Conservation (phyloP, 83 land plant genomes). For the Picea abies region DNA sequence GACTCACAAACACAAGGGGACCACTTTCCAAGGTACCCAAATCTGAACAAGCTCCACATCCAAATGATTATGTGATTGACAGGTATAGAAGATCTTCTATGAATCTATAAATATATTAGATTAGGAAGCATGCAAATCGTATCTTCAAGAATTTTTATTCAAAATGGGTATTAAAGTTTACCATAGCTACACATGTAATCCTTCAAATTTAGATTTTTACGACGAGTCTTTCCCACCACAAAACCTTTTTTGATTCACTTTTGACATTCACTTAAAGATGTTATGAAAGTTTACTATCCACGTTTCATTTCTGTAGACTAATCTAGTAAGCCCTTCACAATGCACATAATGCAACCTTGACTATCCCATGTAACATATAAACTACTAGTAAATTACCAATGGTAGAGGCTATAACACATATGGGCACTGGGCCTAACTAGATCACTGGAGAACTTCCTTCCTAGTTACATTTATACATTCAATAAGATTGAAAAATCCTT, state of each 20-base stretch:
- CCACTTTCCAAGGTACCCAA: too few species aligned
- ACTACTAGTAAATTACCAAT: too few species aligned
- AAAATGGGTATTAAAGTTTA: not conserved
- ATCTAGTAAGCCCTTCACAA: not conserved
- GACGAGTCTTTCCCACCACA: not conserved
- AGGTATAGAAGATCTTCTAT: not conserved
- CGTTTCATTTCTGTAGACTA: not conserved
- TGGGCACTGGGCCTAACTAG: too few species aligned
- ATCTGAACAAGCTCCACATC: not conserved
- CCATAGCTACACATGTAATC: not conserved
- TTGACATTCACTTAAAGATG: not conserved
- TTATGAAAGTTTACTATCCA: not conserved
- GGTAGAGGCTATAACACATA: too few species aligned
- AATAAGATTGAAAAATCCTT: too few species aligned
- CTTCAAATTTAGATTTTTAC: not conserved
- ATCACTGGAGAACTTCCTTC: too few species aligned
- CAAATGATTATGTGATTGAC: not conserved
- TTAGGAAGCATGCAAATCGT: not conserved
- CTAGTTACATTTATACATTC: too few species aligned
- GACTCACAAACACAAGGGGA: too few species aligned
- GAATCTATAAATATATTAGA: not conserved
- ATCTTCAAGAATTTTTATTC: not conserved
- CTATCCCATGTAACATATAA: not conserved
- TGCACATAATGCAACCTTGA: not conserved
- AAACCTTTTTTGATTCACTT: not conserved